A percentile compares a stretch with the other conserved stretches of the same genome.
Conservation (phyloP, 2,329 filamentous ascomycete species). For the Diaporthe aspalathi region DNA sequence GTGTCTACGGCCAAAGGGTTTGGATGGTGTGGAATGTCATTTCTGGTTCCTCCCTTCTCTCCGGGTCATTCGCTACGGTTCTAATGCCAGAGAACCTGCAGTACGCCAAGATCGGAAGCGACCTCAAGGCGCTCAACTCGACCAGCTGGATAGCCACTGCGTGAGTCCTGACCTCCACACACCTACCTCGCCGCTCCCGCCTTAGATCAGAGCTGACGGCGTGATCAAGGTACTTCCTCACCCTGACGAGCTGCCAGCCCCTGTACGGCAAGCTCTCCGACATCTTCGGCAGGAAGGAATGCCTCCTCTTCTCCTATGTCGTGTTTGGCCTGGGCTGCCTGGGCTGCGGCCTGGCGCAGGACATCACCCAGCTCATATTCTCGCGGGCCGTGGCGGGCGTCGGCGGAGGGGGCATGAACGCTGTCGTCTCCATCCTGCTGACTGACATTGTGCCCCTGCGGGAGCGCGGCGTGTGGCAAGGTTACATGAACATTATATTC, state of each 20-base stretch:
- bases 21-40: not conserved
- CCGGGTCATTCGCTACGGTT: too few species aligned
- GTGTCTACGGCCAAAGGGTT: not conserved
- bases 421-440: constrained; percentile 75
- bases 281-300: constrained; percentile 76
- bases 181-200: too few species aligned
- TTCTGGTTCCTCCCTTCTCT: not conserved
- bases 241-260: constrained; percentile 79
- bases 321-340: constrained; percentile 51
- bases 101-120: constrained; percentile 82
- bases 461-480: constrained; percentile 79
- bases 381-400: constrained; percentile 63
- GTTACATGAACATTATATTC: constrained; percentile 77
- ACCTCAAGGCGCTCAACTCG: constrained; percentile 78
- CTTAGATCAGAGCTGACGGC: not conserved
- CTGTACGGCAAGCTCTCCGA: constrained; percentile 62
- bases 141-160: constrained; percentile 77
- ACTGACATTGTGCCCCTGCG: constrained; percentile 78
- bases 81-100: not conserved
- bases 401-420: constrained; percentile 78
- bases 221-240: constrained; percentile 73
- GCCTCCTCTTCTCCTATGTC: constrained; percentile 69
- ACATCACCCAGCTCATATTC: constrained; percentile 49
- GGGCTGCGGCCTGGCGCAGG: constrained; percentile 68
- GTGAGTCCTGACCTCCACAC: constrained; percentile 10